These are phyloP conservation scores for Melaleuca quinquenervia DNA, from an alignment of 345 rosid genomes.

Conservation along the genomic window DNA sequence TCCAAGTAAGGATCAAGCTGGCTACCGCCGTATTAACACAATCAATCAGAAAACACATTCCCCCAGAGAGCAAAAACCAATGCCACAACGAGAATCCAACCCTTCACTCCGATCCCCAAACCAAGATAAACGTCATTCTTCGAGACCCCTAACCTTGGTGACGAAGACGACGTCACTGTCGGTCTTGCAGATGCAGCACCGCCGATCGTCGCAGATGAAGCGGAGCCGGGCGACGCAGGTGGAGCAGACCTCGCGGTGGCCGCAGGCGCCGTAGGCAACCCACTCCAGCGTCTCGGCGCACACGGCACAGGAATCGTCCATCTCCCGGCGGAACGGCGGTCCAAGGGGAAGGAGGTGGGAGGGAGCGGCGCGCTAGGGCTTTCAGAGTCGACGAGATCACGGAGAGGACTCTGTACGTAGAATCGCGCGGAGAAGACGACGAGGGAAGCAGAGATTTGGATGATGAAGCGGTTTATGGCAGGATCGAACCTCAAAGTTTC, in stretches of 20 bases:
- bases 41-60: neutral
- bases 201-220: constrained; percentile 72
- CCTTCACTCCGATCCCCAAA: neutral
- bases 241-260: constrained; percentile 83
- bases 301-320: constrained; percentile 93
- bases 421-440: neutral
- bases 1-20: neutral
- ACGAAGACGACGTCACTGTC: constrained; percentile 47
- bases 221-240: constrained; percentile 92
- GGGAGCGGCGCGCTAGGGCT: neutral
- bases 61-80: neutral
- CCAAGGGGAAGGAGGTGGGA: neutral
- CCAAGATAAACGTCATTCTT: neutral
- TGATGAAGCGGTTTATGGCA: neutral
- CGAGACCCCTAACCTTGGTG: constrained; percentile 65
- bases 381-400: neutral
- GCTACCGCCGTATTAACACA: neutral
- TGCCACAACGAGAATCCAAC: neutral
- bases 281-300: constrained; percentile 86
- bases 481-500: neutral
- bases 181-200: constrained; percentile 89
- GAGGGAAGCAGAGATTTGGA: neutral
- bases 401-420: neutral
- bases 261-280: constrained; percentile 90
- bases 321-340: constrained; percentile 2